Percentiles rank a stretch among this genome's conserved stretches.
These are phyloP conservation scores for Beauveria brongniartii DNA, from an alignment of 2,329 filamentous ascomycete genomes.

Conservation along the genomic window DNA sequence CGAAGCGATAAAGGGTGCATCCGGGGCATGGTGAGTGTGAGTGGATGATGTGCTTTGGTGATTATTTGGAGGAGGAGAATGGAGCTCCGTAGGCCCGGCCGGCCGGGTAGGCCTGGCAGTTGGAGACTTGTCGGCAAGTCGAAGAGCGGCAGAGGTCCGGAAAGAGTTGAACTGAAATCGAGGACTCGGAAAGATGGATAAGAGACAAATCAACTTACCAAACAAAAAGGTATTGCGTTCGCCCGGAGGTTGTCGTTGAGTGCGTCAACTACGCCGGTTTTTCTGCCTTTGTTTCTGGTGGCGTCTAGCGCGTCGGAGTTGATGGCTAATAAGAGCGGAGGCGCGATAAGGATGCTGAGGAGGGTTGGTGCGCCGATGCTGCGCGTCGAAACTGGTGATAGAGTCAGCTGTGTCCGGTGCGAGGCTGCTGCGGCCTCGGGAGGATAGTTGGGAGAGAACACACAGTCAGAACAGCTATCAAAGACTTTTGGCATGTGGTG, in stretches of 20 bases:
- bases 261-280: background rate
- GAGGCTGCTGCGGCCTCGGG: background rate
- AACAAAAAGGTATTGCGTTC: background rate
- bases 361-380: background rate
- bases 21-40: background rate
- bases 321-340: background rate
- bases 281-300: background rate
- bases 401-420: background rate
- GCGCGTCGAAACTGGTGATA: background rate
- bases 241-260: background rate
- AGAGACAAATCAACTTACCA: background rate
- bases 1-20: background rate
- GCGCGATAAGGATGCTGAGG: background rate
- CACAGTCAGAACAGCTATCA: background rate
- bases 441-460: background rate
- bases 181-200: background rate
- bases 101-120: conserved; percentile 2
- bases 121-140: background rate
- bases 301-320: background rate
- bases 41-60: conserved; percentile 1
- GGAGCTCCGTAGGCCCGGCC: conserved; percentile 8
- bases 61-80: background rate
- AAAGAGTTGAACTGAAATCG: background rate
- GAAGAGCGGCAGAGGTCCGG: background rate
- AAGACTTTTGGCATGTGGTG: background rate